phyloP scores from a whole-genome alignment of 257 asterid genomes.

The Perilla frutescens region DNA sequence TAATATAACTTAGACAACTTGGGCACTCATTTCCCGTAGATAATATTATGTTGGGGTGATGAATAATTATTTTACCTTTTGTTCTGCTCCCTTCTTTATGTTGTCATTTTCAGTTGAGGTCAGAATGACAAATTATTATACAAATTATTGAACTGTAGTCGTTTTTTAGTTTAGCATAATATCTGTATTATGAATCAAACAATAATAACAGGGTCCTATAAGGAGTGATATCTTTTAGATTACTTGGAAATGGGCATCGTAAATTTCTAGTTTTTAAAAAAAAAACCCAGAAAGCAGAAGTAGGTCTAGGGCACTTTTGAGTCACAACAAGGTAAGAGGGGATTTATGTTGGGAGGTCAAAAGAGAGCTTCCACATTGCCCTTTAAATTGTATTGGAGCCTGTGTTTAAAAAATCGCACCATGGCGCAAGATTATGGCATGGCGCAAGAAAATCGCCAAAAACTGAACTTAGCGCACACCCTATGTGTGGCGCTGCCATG shows the following conservation, averaged over 20 bases:
- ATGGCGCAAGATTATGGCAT: too few relatives aligned
- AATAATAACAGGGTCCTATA: background rate
- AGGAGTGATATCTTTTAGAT: background rate
- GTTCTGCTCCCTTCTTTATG: background rate
- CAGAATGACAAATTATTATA: background rate
- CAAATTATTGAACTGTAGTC: background rate
- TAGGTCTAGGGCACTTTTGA: background rate
- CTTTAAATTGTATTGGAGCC: background rate
- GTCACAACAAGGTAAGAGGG: background rate
- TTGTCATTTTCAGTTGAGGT: background rate
- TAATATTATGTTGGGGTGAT: too few relatives aligned
- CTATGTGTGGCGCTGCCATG: too few relatives aligned
- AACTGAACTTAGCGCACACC: too few relatives aligned
- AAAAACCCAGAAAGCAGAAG: background rate
- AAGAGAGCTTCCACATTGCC: constrained; percentile 3
- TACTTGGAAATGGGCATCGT: background rate
- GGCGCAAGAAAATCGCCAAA: too few relatives aligned
- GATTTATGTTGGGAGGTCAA: constrained; percentile 21
- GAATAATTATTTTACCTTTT: too few relatives aligned
- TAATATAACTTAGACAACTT: background rate
- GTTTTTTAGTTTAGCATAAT: background rate
- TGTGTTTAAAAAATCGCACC: too few relatives aligned
- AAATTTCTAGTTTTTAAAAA: background rate
- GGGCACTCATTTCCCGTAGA: background rate
- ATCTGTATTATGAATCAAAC: background rate